phyloP scores from a whole-genome alignment of 2,329 filamentous ascomycete genomes.

The Hypomyces rosellus region DNA sequence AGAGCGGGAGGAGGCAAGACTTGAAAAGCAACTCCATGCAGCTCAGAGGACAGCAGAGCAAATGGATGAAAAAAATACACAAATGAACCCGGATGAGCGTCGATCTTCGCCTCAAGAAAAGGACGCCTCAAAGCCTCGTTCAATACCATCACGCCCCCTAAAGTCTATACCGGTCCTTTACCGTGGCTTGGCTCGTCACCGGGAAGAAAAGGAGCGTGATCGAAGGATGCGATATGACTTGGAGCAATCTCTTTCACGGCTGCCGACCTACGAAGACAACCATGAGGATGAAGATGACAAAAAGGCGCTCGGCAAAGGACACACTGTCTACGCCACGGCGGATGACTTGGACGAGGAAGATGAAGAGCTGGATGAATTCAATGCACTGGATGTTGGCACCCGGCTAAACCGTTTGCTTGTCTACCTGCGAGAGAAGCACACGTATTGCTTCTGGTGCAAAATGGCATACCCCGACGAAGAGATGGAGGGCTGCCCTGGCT shows the following conservation, averaged over 20 bases:
- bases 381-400: conserved; percentile 60
- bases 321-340: conserved; percentile 50
- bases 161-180: conserved; percentile 72
- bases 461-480: conserved; percentile 63
- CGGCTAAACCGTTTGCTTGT: conserved; percentile 59
- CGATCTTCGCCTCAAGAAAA: conserved; percentile 15
- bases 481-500: conserved; percentile 85
- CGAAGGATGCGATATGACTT: conserved; percentile 58
- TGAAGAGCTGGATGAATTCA: conserved; percentile 71
- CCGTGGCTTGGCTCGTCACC: conserved; percentile 63
- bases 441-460: conserved; percentile 98
- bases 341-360: conserved; percentile 74
- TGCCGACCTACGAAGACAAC: conserved; percentile 63
- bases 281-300: conserved; percentile 69
- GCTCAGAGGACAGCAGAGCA: conserved; percentile 80
- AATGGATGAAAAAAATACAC: conserved; percentile 53
- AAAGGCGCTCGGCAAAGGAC: conserved; percentile 56
- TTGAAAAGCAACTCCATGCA: conserved; percentile 64
- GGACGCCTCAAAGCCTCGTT: conserved; percentile 24
- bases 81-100: conserved; percentile 4
- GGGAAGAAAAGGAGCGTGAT: conserved; percentile 65
- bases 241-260: conserved; percentile 54
- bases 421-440: conserved; percentile 63
- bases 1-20: conserved; percentile 62
- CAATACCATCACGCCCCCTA: conserved; percentile 45